Percentiles rank a stretch among this genome's conserved stretches.
Evolutionary conservation across 177 flowering plant genomes (phyloP).

Genomic region (Telopea speciosissima): DNA sequence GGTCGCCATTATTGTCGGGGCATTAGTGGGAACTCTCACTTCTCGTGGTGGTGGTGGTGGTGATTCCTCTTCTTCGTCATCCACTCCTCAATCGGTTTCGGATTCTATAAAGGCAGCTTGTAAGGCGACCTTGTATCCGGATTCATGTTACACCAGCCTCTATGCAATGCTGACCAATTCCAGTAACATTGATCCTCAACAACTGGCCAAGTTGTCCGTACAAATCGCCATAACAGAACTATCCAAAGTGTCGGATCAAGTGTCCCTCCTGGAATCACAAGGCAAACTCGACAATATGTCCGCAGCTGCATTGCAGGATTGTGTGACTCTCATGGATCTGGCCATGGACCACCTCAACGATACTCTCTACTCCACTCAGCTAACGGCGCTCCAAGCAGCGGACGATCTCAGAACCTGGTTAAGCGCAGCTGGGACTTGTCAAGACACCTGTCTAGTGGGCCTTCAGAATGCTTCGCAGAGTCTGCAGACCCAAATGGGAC

Average conservation of each 20-base stretch:
- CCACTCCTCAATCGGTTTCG: constrained; percentile 9
- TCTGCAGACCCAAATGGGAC: neutral
- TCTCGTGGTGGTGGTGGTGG: neutral
- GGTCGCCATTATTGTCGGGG: constrained; percentile 37
- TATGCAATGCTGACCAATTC: constrained; percentile 17
- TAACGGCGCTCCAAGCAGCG: constrained; percentile 10
- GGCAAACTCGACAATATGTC: constrained; percentile 9
- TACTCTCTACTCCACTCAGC: constrained; percentile 13
- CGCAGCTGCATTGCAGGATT: constrained; percentile 25
- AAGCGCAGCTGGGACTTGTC: constrained; percentile 49
- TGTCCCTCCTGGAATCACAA: constrained; percentile 7
- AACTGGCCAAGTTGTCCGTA: constrained; percentile 38
- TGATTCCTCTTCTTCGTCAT: too few relatives aligned
- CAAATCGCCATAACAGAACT: constrained; percentile 37
- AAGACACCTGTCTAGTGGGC: constrained; percentile 57
- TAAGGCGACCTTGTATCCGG: constrained; percentile 41
- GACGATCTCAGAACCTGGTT: constrained; percentile 53
- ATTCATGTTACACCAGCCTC: constrained; percentile 39
- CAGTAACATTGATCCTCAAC: constrained; percentile 21
- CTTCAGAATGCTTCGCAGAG: constrained; percentile 14
- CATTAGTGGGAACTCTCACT: constrained; percentile 35
- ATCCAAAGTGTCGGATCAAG: constrained; percentile 17
- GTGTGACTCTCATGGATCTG: constrained; percentile 31
- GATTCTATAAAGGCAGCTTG: constrained; percentile 48
- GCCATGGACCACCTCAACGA: constrained; percentile 44